Evolutionary conservation across 768 basidiomycete genomes (phyloP), one percentile per base, ranked within the genome.

Genomic region (Lactarius sp.): DNA sequence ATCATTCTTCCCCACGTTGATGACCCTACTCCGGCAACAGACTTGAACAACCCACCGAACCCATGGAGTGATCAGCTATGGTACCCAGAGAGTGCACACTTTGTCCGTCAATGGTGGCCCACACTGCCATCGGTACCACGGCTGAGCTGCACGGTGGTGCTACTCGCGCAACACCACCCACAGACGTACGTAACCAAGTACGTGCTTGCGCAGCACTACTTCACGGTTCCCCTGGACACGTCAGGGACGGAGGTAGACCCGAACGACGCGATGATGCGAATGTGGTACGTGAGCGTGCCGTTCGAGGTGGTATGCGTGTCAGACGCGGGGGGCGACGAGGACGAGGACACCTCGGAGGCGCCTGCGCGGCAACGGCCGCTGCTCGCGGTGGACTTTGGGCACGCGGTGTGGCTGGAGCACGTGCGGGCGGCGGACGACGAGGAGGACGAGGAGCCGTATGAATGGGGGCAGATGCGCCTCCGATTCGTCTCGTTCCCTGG

Each of bases 71-170:
- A 80, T 69, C 85, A 85, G 0, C 79, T 80, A 0, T 89, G 86
- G 87, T 85, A 83, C 65, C 86, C 87, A 16, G 87, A 88, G 69
- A 83, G 81, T 55, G 87, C 86, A 0, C 87, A 89, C 73, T 90
- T 89, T 63, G 87, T 90, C 6, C 82, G 88, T 10, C 88, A 90
- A 65, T 89, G 88, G 88, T 90, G 88, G 88, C 88, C 88, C 1
- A 83, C 81, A 3, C 73, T 89, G 3, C 79, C 83, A 0, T 77
- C 79, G 1, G 81, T 88, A 13, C 88, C 85, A 2, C 78, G 83
- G 27, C 79, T 88, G 9, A 88, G 86, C 73, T 88, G 86, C 68
- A 87, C 88, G 0, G 87, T 89, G 20, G 81, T 88, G 22, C 77
- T 90, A 1, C 80, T 88, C 4, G 83, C 85, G 0, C 77, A 80